phyloP scores from a whole-genome alignment of 2,329 filamentous ascomycete species.

The Ascocoryne sarcoides region DNA sequence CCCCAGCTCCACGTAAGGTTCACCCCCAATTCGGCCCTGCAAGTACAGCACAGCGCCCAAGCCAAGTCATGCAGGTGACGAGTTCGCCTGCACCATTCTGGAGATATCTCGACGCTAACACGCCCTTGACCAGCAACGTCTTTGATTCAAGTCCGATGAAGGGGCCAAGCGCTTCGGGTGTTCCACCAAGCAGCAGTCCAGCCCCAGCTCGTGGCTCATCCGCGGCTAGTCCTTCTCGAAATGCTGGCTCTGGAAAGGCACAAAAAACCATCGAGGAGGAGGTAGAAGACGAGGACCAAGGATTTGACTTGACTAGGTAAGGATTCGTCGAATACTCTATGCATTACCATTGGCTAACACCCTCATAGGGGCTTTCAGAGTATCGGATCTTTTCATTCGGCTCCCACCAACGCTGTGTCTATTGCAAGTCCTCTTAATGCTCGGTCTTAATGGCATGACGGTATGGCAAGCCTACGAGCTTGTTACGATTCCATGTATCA shows the following conservation, averaged over 20 bases:
- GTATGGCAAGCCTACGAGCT: no score
- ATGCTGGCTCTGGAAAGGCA: slow-evolving; percentile 3
- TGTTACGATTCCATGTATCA: no score
- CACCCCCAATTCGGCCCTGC: slow-evolving; percentile 70
- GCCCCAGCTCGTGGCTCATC: slow-evolving; percentile 28
- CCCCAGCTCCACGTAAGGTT: slow-evolving; percentile 63
- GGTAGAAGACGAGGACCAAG: slow-evolving; percentile 23
- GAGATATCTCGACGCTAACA: slow-evolving; percentile 74
- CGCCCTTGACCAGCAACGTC: slow-evolving; percentile 46
- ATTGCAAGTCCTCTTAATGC: slow-evolving; percentile 5
- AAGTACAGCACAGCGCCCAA: slow-evolving; percentile 71
- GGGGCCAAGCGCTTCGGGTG: slow-evolving; percentile 23
- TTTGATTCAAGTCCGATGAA: slow-evolving; percentile 55
- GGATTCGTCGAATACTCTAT: neutral
- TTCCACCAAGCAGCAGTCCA: slow-evolving; percentile 50
- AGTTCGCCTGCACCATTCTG: slow-evolving; percentile 81
- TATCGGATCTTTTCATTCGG: slow-evolving; percentile 51
- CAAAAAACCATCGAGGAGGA: slow-evolving; percentile 21
- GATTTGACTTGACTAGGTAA: slow-evolving; percentile 27
- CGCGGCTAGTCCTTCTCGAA: slow-evolving; percentile 24
- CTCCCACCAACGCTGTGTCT: slow-evolving; percentile 13
- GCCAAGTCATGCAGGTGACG: slow-evolving; percentile 70
- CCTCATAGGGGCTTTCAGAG: slow-evolving; percentile 48
- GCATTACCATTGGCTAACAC: slow-evolving; percentile 22
- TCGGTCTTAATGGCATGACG: neutral